phyloP scores from a whole-genome alignment of 75 land plant species.

The Adiantum capillusveneris region DNA sequence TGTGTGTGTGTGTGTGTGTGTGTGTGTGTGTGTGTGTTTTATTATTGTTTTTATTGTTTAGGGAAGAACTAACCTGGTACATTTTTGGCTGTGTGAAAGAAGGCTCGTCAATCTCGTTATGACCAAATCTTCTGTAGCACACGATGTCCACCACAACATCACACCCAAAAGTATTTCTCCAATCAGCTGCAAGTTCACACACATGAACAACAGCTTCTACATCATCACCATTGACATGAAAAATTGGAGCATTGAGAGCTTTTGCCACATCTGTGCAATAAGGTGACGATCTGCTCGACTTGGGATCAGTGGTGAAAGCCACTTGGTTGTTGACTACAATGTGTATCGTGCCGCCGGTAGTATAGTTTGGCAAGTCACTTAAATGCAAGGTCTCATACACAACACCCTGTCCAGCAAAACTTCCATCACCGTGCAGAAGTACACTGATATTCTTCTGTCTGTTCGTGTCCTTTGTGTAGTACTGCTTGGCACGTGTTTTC shows the following conservation, averaged over 20 bases:
- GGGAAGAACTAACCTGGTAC: conserved; percentile 56
- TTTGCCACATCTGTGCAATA: conserved; percentile 99
- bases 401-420: conserved; percentile 97
- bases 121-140: conserved; percentile 93
- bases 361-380: conserved; percentile 91
- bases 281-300: conserved; percentile 78
- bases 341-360: conserved; percentile 94
- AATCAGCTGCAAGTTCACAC: conserved; percentile 94
- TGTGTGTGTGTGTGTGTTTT: too few species aligned
- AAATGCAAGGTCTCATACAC: conserved; percentile 95
- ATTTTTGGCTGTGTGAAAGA: conserved; percentile 93
- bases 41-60: too few species aligned
- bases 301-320: conserved; percentile 97
- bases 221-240: conserved; percentile 98
- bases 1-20: too few species aligned
- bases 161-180: conserved; percentile 87
- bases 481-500: conserved; percentile 93
- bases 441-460: conserved; percentile 73
- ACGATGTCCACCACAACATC: conserved; percentile 96
- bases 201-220: conserved; percentile 90
- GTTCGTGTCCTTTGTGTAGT: conserved; percentile 69
- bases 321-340: conserved; percentile 97
- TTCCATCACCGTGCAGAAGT: conserved; percentile 96
- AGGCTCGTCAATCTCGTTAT: conserved; percentile 98
- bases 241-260: conserved; percentile 89